Conservation (phyloP, 192 early-diverging fungal species). For the Entomortierella beljakovae region DNA sequence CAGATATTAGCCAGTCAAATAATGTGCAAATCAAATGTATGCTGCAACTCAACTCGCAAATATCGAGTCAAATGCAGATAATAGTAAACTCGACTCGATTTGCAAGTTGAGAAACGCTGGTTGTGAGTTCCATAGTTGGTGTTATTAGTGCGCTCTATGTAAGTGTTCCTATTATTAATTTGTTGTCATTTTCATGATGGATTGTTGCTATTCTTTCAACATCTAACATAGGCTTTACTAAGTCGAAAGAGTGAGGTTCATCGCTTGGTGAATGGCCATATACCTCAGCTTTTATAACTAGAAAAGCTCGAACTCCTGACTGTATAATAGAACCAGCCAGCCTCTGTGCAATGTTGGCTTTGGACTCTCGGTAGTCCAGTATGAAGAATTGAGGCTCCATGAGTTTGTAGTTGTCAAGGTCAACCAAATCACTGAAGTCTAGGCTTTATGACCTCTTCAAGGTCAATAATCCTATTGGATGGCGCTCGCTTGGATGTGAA, state of each 20-base stretch:
- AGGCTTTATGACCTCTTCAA: no score
- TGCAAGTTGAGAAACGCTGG: no score
- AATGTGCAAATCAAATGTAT: no score
- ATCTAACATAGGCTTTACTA: conserved; percentile 2
- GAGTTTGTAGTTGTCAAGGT: no score
- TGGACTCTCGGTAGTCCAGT: background rate
- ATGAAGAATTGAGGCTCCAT: background rate
- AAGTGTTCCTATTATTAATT: background rate
- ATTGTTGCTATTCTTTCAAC: background rate
- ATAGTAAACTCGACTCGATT: no score
- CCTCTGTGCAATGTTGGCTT: background rate
- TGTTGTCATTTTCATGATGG: background rate
- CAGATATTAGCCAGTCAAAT: no score
- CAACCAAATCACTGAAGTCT: no score
- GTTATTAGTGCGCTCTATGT: background rate
- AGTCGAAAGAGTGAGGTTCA: background rate
- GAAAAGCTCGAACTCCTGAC: background rate
- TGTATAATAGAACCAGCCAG: background rate
- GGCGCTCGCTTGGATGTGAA: no score
- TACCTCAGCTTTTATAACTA: background rate
- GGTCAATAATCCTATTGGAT: no score
- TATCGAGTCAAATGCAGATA: no score
- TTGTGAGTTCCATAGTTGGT: background rate
- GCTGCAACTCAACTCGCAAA: no score
- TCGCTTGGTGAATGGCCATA: background rate